A percentile compares a stretch with the other conserved stretches of the same genome.
Conservation (phyloP, 768 basidiomycete species). For the Mycena olivaceomarginata region DNA sequence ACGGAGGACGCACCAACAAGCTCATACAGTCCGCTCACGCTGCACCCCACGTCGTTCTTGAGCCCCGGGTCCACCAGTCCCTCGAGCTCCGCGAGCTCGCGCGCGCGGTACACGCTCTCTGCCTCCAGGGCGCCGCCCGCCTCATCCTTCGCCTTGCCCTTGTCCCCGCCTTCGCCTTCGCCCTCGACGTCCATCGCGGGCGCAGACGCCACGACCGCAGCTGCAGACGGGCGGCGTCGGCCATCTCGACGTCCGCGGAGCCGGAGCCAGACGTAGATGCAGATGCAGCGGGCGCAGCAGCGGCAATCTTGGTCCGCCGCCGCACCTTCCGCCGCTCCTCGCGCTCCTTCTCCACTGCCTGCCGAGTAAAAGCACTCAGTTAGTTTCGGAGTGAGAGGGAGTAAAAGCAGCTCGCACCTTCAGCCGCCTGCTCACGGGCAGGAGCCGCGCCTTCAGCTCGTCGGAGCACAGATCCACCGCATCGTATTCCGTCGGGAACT, state of each 20-base stretch:
- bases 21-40: conserved; percentile 91
- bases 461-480: conserved; percentile 88
- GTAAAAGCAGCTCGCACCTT: conserved; percentile 54
- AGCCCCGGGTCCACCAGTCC: conserved; percentile 78
- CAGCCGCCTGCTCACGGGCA: conserved; percentile 82
- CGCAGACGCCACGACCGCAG: conserved; percentile 45
- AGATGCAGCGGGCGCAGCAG: conserved; percentile 51
- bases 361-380: not conserved
- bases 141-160: conserved; percentile 51
- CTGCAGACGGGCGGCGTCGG: conserved; percentile 51
- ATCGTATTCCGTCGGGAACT: conserved; percentile 93
- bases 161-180: conserved; percentile 47
- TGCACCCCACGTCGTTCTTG: conserved; percentile 83
- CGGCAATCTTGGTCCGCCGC: conserved; percentile 77
- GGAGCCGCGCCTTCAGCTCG: conserved; percentile 83
- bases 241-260: conserved; percentile 71
- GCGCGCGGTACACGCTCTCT: conserved; percentile 77
- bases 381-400: not conserved
- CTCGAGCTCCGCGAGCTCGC: conserved; percentile 81
- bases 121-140: conserved; percentile 73
- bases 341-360: conserved; percentile 88
- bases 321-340: conserved; percentile 88
- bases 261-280: conserved; percentile 49
- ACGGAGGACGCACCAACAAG: conserved; percentile 81
- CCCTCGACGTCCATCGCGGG: conserved; percentile 48